Evolutionary conservation across 225 moss, liverwort and hornwort species (phyloP).

Genomic region (Anthoceros angustus): DNA sequence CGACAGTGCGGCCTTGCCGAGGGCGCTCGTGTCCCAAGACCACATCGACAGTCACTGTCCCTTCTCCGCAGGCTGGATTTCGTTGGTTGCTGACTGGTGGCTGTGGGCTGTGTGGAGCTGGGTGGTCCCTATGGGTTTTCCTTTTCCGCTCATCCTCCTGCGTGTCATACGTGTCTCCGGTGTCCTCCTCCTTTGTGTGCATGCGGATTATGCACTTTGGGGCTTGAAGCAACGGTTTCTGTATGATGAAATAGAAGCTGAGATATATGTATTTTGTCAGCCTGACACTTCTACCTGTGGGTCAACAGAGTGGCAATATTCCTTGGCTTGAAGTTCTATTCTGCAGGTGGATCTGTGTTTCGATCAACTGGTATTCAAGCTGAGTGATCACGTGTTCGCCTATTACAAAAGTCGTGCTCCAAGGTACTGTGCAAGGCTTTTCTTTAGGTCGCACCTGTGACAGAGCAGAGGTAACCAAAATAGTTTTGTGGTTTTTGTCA

Average conservation of each 20-base stretch:
- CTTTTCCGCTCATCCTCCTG: no score
- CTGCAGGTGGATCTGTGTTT: slow-evolving; percentile 85
- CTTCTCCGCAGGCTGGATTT: no score
- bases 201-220: slow-evolving; percentile 71
- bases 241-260: slow-evolving; percentile 94
- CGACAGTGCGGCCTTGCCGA: no score
- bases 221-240: slow-evolving; percentile 75
- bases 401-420: slow-evolving; percentile 79
- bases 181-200: no score
- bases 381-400: slow-evolving; percentile 71
- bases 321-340: neutral
- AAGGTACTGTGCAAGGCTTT: slow-evolving; percentile 26
- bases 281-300: neutral
- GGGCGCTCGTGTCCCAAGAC: no score
- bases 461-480: neutral
- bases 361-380: slow-evolving; percentile 79
- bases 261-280: slow-evolving; percentile 29
- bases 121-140: no score
- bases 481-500: neutral
- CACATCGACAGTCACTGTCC: no score
- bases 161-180: no score
- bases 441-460: neutral
- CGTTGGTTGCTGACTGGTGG: no score
- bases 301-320: neutral
- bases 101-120: no score